Evolutionary conservation across 441 rosid species (phyloP).

Genomic region (Euphorbia schlechtendalii): DNA sequence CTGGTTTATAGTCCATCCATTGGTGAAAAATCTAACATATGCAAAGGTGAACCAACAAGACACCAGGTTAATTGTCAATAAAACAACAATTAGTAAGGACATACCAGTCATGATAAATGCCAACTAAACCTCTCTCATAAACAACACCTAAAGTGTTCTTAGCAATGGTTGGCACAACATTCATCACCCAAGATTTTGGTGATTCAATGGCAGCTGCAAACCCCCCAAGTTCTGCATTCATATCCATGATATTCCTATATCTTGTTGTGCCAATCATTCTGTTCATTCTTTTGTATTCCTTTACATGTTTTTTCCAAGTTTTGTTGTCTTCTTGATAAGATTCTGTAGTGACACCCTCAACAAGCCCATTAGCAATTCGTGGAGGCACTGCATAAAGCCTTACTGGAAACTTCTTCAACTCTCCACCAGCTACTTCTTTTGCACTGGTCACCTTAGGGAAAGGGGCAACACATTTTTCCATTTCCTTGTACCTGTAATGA

Average conservation of each 20-base stretch:
- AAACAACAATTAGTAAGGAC: conserved; percentile 19
- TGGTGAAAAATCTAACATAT: not conserved
- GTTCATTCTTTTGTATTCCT: conserved; percentile 57
- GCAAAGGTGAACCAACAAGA: not conserved
- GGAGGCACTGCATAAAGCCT: conserved; percentile 82
- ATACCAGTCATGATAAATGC: conserved; percentile 93
- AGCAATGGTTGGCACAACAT: conserved; percentile 70
- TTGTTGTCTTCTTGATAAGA: conserved; percentile 58
- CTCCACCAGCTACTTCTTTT: conserved; percentile 74
- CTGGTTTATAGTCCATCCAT: not conserved
- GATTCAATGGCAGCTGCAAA: conserved; percentile 92
- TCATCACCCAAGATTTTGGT: conserved; percentile 93
- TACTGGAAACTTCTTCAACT: conserved; percentile 73
- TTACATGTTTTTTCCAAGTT: conserved; percentile 75
- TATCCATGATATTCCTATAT: conserved; percentile 87
- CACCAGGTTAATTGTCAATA: not conserved
- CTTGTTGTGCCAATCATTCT: conserved; percentile 65
- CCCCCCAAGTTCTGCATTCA: conserved; percentile 94
- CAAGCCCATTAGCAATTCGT: conserved; percentile 48
- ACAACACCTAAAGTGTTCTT: conserved; percentile 75
- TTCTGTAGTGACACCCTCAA: conserved; percentile 48
- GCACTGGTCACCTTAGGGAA: conserved; percentile 54
- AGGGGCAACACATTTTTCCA: conserved; percentile 62
- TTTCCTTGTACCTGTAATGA: conserved; percentile 60
- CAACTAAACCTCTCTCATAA: conserved; percentile 82